Evolutionary conservation across 768 basidiomycete species (phyloP), one percentile per base, ranked within the genome.

Genomic region (Strobilomyces echinocephalus): DNA sequence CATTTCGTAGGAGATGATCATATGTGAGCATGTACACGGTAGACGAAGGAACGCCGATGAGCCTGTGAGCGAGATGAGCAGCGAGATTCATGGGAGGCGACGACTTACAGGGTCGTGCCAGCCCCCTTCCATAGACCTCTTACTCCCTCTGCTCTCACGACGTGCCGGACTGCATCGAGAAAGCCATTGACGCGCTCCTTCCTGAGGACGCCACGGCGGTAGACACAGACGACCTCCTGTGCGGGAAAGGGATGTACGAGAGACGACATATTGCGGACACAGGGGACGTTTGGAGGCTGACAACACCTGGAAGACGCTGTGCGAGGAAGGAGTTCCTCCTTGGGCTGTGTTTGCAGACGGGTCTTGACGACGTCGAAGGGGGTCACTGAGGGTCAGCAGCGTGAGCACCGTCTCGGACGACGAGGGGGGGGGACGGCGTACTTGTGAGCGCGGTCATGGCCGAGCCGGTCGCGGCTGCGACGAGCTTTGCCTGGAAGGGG

Each of bases 321-420:
- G 53, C 74, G 76, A 52, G 81, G 76, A 64, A 82, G 74, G 43
- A 70, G 77, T n/a, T n/a, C n/a, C 52, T 69, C 75, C 56, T 69
- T 73, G n/a, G 85, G 86, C 67, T 90, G 93, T 0, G 97, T 98
- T 69, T 99, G 97, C 16, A 99, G 75, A 28, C 97, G 84, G 12
- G 95, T 98, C 71, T 98, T 98, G 60, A 98, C 80, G 50, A 99
- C 93, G 72, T 99, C 97, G 69, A 99, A 99, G 4, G 97, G 97
- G 3, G 95, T 98, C 97, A 99, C 95, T 98, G 53, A 31, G 31
- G 49, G 39, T 4, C 24, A n/a, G 2, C 9, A 15, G n/a, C 4
- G 50, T 63, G 55, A 53, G 60, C 6, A 54, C 7, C 47, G 38
- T 21, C 4, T 24, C 30, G 54, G 41, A 11, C 10, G 14, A 10